These are phyloP conservation scores for Fusarium phyllophilum DNA, from an alignment of 2,329 filamentous ascomycete genomes.

Conservation along the genomic window DNA sequence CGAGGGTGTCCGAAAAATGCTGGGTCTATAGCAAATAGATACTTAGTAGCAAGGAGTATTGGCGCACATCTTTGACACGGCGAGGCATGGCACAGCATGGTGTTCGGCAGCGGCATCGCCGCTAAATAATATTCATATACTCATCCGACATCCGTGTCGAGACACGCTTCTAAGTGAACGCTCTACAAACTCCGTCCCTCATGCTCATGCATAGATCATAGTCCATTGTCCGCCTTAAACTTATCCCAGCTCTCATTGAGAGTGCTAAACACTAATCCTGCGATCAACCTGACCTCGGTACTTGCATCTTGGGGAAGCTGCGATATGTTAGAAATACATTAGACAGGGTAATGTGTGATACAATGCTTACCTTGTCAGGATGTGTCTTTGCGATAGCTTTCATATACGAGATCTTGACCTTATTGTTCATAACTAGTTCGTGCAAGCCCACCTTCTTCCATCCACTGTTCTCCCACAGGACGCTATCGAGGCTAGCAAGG, in stretches of 20 bases:
- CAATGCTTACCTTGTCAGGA: slow-evolving; percentile 86
- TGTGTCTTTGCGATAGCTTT: slow-evolving; percentile 99
- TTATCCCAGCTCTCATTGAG: slow-evolving; percentile 80
- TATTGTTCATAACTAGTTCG: slow-evolving; percentile 90
- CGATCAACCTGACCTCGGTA: slow-evolving; percentile 74
- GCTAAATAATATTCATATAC: slow-evolving; percentile 40
- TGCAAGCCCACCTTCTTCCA: slow-evolving; percentile 98
- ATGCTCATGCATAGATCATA: slow-evolving; percentile 53
- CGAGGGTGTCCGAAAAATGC: slow-evolving; percentile 80
- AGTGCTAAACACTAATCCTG: slow-evolving; percentile 72
- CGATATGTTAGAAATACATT: slow-evolving; percentile 12
- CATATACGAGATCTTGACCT: slow-evolving; percentile 98
- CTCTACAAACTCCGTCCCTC: slow-evolving; percentile 42
- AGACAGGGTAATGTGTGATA: not conserved
- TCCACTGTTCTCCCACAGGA: slow-evolving; percentile 90
- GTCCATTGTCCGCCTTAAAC: slow-evolving; percentile 74
- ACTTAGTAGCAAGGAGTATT: slow-evolving; percentile 29
- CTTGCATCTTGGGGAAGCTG: slow-evolving; percentile 72
- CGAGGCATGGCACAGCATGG: slow-evolving; percentile 39
- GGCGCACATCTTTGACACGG: slow-evolving; percentile 38
- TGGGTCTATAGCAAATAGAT: slow-evolving; percentile 69
- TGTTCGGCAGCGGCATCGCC: slow-evolving; percentile 39
- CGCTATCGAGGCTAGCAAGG: slow-evolving; percentile 84
- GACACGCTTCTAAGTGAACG: slow-evolving; percentile 38
- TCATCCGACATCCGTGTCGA: slow-evolving; percentile 22